Evolutionary conservation across 2,329 filamentous ascomycete species (phyloP).

Genomic region (Calonectria pauciramosa): DNA sequence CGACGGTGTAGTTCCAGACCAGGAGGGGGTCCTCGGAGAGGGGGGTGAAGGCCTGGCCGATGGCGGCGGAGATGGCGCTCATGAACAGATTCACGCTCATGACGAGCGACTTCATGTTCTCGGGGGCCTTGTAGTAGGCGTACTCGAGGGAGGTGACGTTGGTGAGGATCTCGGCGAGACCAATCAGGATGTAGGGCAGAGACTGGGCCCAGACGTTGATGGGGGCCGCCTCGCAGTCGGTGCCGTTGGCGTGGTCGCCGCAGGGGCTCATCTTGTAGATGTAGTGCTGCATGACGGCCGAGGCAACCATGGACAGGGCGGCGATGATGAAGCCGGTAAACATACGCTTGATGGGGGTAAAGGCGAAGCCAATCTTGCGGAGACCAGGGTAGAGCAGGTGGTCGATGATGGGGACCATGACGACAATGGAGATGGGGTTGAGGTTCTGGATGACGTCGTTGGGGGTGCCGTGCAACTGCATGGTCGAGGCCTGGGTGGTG

Average conservation of each 20-base stretch:
- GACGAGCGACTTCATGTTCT: conserved; percentile 86
- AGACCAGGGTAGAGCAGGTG: conserved; percentile 77
- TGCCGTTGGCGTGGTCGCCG: conserved; percentile 64
- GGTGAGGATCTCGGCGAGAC: conserved; percentile 67
- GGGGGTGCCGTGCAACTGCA: conserved; percentile 78
- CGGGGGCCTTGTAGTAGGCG: conserved; percentile 82
- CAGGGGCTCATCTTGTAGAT: conserved; percentile 76
- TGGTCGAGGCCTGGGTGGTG: conserved; percentile 74
- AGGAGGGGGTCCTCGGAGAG: conserved; percentile 75
- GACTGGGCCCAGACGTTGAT: conserved; percentile 77
- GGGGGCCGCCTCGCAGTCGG: conserved; percentile 64
- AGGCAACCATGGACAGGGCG: conserved; percentile 71
- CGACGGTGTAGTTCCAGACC: conserved; percentile 78
- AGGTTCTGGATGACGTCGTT: conserved; percentile 85
- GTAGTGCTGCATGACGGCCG: conserved; percentile 70
- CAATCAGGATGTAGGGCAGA: conserved; percentile 65
- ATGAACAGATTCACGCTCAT: conserved; percentile 78
- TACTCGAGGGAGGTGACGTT: conserved; percentile 78
- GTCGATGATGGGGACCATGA: conserved; percentile 81
- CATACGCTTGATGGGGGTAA: conserved; percentile 84
- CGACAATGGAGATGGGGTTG: conserved; percentile 80
- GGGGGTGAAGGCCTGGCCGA: conserved; percentile 77
- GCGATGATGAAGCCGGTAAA: conserved; percentile 77
- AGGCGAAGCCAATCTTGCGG: conserved; percentile 72
- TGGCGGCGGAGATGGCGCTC: conserved; percentile 76